Conservation (phyloP, 805 yeast species). For the Candida ulmi region DNA sequence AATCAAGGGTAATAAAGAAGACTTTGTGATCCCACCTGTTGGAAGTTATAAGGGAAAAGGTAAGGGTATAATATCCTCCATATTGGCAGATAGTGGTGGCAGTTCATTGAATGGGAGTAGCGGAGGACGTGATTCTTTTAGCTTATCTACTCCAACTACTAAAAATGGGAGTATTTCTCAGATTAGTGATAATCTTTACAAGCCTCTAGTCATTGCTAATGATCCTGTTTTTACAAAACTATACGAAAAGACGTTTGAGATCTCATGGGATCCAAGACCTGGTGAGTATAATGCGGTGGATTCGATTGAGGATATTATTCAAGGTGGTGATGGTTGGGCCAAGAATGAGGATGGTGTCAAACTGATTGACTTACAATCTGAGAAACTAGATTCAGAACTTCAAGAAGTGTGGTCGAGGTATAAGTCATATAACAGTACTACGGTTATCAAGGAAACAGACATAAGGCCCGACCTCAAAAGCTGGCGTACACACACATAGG, state of each 20-base stretch:
- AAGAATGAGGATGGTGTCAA: conserved; percentile 39
- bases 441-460: conserved; percentile 20
- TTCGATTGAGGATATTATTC: conserved; percentile 68
- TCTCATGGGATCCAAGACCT: conserved; percentile 55
- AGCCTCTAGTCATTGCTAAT: conserved; percentile 19
- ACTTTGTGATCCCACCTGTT: conserved; percentile 37
- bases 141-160: not conserved
- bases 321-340: conserved; percentile 68
- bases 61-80: not conserved
- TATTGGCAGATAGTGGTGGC: not conserved
- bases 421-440: not conserved
- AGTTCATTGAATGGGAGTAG: not conserved
- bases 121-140: not conserved
- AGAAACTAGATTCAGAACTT: conserved; percentile 1
- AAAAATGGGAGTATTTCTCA: conserved; percentile 1
- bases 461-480: conserved; percentile 34
- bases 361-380: conserved; percentile 30
- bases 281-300: conserved; percentile 62
- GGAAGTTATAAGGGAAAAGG: not conserved
- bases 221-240: conserved; percentile 47
- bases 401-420: not conserved
- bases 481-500: conserved; percentile 32
- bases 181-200: conserved; percentile 4
- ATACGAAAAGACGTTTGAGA: conserved; percentile 49
- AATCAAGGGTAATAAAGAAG: conserved; percentile 35